These are phyloP conservation scores for Pugionium cornutum DNA, from an alignment of 345 rosid species.

Conservation along the genomic window DNA sequence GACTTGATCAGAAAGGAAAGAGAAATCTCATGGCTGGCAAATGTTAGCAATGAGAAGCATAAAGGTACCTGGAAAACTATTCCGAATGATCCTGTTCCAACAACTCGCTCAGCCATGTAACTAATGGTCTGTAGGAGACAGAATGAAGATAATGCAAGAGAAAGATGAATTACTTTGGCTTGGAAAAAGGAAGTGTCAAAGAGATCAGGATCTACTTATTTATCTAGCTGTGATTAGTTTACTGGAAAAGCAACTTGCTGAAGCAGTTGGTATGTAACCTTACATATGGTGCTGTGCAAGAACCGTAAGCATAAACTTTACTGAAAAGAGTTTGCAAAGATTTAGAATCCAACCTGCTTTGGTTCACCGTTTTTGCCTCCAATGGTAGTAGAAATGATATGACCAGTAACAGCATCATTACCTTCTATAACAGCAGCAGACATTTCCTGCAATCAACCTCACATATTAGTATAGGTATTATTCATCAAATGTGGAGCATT, in stretches of 20 bases:
- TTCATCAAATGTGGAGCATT: slow-evolving; percentile 1
- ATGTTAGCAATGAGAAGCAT: slow-evolving; percentile 3
- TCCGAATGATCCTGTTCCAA: slow-evolving; percentile 80
- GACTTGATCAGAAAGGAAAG: neutral
- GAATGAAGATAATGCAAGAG: slow-evolving; percentile 22
- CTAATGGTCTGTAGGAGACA: slow-evolving; percentile 61
- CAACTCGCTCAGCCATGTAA: slow-evolving; percentile 86
- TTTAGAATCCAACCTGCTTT: slow-evolving; percentile 52
- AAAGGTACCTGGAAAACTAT: slow-evolving; percentile 72
- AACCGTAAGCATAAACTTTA: neutral
- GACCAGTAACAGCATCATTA: slow-evolving; percentile 68
- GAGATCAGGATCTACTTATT: too few species aligned
- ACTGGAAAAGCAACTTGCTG: too few species aligned
- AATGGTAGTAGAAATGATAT: slow-evolving; percentile 72
- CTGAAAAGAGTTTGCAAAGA: neutral
- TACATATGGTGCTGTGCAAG: neutral
- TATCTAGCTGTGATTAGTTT: too few species aligned
- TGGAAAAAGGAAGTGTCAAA: neutral
- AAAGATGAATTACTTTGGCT: slow-evolving; percentile 6
- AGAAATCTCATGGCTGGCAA: slow-evolving; percentile 30
- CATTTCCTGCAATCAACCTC: slow-evolving; percentile 53
- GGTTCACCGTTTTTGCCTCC: slow-evolving; percentile 92
- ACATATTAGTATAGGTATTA: slow-evolving; percentile 17
- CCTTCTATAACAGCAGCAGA: slow-evolving; percentile 55
- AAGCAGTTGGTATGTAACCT: neutral